Evolutionary conservation across 2,329 filamentous ascomycete species (phyloP), one percentile per base, ranked within the genome.

Genomic region (Scopulariopsis brevicaulis): DNA sequence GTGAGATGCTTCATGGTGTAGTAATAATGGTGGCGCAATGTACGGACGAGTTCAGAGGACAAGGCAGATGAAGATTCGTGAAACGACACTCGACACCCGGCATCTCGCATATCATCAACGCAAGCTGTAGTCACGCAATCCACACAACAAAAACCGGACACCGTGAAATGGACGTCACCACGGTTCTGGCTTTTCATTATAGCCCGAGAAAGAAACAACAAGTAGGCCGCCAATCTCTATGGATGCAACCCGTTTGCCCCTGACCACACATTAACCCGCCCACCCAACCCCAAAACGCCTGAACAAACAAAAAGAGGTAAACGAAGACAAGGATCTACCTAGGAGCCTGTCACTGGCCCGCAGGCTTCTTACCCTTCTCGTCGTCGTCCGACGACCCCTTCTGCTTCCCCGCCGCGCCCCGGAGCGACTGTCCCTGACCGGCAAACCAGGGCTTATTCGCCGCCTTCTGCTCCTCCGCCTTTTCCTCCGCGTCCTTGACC

Each of bases 361-460:
- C 34, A 15, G 56, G 35, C 22, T 54, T 58, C 22, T 32, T 58
- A 7, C 48, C 55, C 35, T 58, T 54, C 11, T 52, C 56, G 40
- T 58, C 56, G 8, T 53, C 56, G 15, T 53, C 56, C 8, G 20
- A 53, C 10, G 22, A 10, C 8, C 35, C 50, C 56, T 58, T 58
- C 10, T 51, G 35, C 51, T 58, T 58, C 56, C 20, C 32, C n/a
- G 52, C 35, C 20, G 57, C 53, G 79, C 50, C 83, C 78, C 43
- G 96, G 73, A 5, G 88, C 6, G 50, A 94, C 70, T 96, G 89
- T 0, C 93, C 93, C 63, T 89, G 83, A 0, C 93, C 93, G 4
- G 86, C 83, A 71, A 96, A 96, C 64, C 84, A 84, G n/a, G 87
- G 86, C 62, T 84, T 82, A 60, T 79, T 78, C 4, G 81, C 78